phyloP scores from a whole-genome alignment of 2,329 filamentous ascomycete genomes.

The Claviceps sp. region DNA sequence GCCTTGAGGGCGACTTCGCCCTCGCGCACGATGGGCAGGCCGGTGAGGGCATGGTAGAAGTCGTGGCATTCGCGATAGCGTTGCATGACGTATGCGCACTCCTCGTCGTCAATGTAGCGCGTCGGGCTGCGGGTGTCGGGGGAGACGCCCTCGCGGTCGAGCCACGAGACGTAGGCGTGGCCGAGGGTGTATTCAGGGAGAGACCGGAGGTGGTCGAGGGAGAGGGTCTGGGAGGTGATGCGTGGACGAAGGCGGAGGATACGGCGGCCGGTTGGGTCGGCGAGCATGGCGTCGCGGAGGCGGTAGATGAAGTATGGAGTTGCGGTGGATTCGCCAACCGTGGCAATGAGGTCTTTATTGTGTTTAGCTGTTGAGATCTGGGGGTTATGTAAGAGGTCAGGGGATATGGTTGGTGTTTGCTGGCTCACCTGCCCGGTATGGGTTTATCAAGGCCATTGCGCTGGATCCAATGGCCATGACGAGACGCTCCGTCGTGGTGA shows the following conservation, averaged over 20 bases:
- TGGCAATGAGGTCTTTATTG: slow-evolving; percentile 74
- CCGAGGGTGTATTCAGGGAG: slow-evolving; percentile 67
- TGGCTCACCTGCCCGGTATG: slow-evolving; percentile 57
- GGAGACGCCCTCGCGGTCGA: slow-evolving; percentile 86
- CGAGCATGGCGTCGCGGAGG: slow-evolving; percentile 84
- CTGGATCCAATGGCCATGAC: slow-evolving; percentile 55
- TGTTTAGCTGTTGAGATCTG: too few species aligned
- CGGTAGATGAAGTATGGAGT: slow-evolving; percentile 91
- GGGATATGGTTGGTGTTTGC: neutral
- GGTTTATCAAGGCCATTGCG: slow-evolving; percentile 54
- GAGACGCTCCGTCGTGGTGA: slow-evolving; percentile 64
- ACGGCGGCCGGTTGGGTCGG: slow-evolving; percentile 66
- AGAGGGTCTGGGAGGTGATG: slow-evolving; percentile 62
- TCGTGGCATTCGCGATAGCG: slow-evolving; percentile 95
- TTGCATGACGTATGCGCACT: slow-evolving; percentile 98
- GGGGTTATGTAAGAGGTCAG: too few species aligned
- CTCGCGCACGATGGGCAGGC: slow-evolving; percentile 81
- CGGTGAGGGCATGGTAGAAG: slow-evolving; percentile 92
- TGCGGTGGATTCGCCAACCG: slow-evolving; percentile 86
- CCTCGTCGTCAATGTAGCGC: slow-evolving; percentile 83
- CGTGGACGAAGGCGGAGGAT: slow-evolving; percentile 85
- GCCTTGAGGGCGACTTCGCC: slow-evolving; percentile 96
- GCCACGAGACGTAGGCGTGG: slow-evolving; percentile 71
- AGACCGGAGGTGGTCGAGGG: slow-evolving; percentile 54
- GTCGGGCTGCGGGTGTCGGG: slow-evolving; percentile 77